A percentile compares a stretch with the other conserved stretches of the same genome.
Conservation (phyloP, 2,329 filamentous ascomycete genomes). For the Xylaria sp. region DNA sequence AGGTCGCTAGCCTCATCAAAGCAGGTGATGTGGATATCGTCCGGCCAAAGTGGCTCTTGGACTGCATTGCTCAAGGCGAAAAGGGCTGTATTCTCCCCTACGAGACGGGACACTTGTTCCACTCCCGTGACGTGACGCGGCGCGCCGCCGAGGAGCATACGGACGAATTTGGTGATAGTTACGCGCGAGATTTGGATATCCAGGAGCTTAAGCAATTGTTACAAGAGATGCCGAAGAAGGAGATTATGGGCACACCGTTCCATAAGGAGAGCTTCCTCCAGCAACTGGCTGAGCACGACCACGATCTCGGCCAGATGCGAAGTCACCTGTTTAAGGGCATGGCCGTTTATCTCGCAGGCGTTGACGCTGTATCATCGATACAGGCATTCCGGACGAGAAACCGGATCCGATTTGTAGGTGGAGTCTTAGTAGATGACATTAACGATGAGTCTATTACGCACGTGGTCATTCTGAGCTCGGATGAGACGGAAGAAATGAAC, state of each 20-base stretch:
- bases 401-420: conserved; percentile 72
- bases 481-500: conserved; percentile 45
- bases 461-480: conserved; percentile 63
- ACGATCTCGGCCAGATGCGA: conserved; percentile 56
- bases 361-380: conserved; percentile 40
- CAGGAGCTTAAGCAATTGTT: conserved; percentile 66
- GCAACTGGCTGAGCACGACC: conserved; percentile 62
- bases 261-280: conserved; percentile 54
- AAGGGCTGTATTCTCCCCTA: conserved; percentile 68
- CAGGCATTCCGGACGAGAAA: conserved; percentile 55
- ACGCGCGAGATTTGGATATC: conserved; percentile 68
- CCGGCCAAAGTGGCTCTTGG: conserved; percentile 79
- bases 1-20: conserved; percentile 83
- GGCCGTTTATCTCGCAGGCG: conserved; percentile 48
- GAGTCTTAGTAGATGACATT: conserved; percentile 57
- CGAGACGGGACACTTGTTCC: conserved; percentile 72
- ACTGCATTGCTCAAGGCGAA: conserved; percentile 70
- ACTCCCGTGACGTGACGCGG: conserved; percentile 62
- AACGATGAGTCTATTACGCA: conserved; percentile 70
- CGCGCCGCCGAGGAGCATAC: conserved; percentile 64
- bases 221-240: conserved; percentile 56
- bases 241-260: conserved; percentile 47
- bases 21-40: conserved; percentile 73
- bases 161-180: conserved; percentile 85
- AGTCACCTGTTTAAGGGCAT: conserved; percentile 59